Evolutionary conservation across 129 eudicot species (phyloP).

Genomic region (Glebionis coronaria): DNA sequence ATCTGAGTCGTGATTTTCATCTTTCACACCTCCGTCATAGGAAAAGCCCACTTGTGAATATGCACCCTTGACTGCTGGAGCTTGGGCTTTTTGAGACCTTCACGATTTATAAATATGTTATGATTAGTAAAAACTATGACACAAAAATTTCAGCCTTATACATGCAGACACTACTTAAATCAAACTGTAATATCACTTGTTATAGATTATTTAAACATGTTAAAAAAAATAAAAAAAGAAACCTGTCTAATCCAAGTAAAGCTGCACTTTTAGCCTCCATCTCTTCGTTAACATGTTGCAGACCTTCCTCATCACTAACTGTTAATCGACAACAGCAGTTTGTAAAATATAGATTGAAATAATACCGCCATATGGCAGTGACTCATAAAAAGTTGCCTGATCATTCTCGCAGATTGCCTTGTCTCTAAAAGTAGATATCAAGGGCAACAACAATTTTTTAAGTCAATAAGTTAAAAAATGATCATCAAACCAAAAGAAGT

Average conservation of each 20-base stretch:
- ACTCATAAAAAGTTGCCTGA: conserved; percentile 24
- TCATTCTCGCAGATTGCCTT: conserved; percentile 32
- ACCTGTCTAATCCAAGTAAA: conserved; percentile 75
- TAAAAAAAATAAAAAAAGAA: background rate
- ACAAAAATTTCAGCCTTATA: background rate
- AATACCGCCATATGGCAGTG: conserved; percentile 11
- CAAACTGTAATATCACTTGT: background rate
- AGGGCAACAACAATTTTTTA: conserved; percentile 26
- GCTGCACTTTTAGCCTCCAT: conserved; percentile 90
- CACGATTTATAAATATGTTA: conserved; percentile 3
- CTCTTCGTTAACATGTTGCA: conserved; percentile 83
- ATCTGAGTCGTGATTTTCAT: conserved; percentile 64
- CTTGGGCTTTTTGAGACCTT: conserved; percentile 59
- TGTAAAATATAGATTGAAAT: conserved; percentile 30
- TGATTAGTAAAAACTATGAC: background rate
- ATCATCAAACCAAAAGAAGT: conserved; percentile 68
- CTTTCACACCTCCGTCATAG: conserved; percentile 82
- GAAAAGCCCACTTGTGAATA: conserved; percentile 97
- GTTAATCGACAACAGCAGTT: conserved; percentile 44
- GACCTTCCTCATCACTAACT: conserved; percentile 94
- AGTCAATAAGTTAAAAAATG: conserved; percentile 36
- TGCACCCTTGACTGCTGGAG: conserved; percentile 70
- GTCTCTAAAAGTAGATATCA: conserved; percentile 33
- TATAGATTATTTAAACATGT: background rate
- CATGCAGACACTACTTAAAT: background rate